Conservation (phyloP, 202 grass and related monocot genomes). For the Eragrostis tef region DNA sequence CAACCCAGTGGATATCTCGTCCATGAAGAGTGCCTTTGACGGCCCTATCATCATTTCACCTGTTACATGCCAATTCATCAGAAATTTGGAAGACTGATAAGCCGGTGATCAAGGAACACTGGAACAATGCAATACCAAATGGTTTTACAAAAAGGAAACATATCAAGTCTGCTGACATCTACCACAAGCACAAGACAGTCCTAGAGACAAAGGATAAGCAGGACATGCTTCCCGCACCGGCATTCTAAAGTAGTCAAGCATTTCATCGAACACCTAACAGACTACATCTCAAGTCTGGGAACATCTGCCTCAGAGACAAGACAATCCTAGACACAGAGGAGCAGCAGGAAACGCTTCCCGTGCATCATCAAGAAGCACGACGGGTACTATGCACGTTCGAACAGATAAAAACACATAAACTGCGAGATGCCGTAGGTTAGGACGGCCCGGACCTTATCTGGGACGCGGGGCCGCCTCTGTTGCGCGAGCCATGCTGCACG, state of each 20-base stretch:
- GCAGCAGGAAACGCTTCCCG: not conserved
- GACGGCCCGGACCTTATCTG: not conserved
- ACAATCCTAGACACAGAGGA: not conserved
- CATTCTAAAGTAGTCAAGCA: not conserved
- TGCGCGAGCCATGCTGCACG: not conserved
- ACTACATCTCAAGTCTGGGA: not conserved
- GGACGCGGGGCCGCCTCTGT: not conserved
- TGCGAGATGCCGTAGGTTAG: not conserved
- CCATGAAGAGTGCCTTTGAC: conserved; percentile 50
- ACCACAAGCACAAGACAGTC: not conserved
- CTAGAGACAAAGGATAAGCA: too few species aligned
- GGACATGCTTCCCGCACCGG: too few species aligned
- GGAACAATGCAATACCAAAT: not conserved
- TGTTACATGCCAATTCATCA: conserved; percentile 38
- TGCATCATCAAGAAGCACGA: not conserved
- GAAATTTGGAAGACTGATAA: not conserved
- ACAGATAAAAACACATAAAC: not conserved
- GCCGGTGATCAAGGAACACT: not conserved
- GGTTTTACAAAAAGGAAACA: not conserved
- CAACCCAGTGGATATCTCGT: conserved; percentile 68
- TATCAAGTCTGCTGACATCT: not conserved
- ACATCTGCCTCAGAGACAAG: not conserved
- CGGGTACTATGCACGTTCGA: not conserved
- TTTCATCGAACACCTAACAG: not conserved
- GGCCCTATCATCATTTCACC: conserved; percentile 91